Evolutionary conservation across 805 yeast species (phyloP).

Genomic region (Candida argentea): DNA sequence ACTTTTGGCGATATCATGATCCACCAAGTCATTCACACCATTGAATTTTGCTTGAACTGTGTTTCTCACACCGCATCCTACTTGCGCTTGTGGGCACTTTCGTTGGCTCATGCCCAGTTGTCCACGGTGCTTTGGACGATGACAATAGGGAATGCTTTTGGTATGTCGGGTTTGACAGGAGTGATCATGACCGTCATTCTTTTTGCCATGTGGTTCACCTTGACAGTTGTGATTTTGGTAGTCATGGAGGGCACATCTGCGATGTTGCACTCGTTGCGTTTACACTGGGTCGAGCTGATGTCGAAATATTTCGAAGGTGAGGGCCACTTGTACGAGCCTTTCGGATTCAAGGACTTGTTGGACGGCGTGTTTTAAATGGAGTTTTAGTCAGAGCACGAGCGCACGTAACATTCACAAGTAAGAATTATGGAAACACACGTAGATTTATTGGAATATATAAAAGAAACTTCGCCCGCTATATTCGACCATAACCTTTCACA

Average conservation of each 20-base stretch:
- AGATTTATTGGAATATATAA: too few relatives aligned
- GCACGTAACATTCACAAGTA: too few relatives aligned
- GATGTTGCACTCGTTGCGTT: constrained; percentile 66
- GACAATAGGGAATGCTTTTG: constrained; percentile 60
- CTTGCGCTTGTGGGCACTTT: constrained; percentile 68
- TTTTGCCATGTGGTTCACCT: constrained; percentile 67
- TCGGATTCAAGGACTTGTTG: constrained; percentile 27
- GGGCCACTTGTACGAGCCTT: constrained; percentile 60
- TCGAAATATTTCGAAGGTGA: constrained; percentile 73
- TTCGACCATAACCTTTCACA: too few relatives aligned
- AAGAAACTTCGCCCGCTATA: not conserved
- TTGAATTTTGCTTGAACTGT: constrained; percentile 71
- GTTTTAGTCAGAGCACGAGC: not conserved
- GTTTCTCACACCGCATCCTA: constrained; percentile 76
- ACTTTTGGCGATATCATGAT: constrained; percentile 60
- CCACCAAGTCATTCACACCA: constrained; percentile 73
- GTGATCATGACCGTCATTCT: constrained; percentile 47
- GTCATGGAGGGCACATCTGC: constrained; percentile 83
- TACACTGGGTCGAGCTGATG: constrained; percentile 82
- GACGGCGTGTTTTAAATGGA: constrained; percentile 5
- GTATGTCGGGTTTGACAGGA: constrained; percentile 43
- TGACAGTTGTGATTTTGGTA: constrained; percentile 60
- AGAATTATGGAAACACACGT: not conserved
- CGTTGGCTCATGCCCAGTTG: constrained; percentile 72
- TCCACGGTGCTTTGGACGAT: constrained; percentile 67